Evolutionary conservation across 2,329 filamentous ascomycete genomes (phyloP).

Genomic region (Colletotrichum somersetense): DNA sequence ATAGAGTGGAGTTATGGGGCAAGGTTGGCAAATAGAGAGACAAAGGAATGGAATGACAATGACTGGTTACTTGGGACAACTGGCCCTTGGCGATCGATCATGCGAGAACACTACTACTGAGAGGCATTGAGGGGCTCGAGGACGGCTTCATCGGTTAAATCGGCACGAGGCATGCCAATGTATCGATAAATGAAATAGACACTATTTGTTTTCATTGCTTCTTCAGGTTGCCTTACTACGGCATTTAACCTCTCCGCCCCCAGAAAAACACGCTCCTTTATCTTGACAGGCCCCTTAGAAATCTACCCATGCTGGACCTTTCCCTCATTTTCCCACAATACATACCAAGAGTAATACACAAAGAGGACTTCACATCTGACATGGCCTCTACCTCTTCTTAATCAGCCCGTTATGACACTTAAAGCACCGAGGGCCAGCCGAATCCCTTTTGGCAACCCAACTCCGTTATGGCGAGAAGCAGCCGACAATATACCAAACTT

Average conservation of each 20-base stretch:
- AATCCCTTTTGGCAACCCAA: constrained; percentile 40
- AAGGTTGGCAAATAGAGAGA: not conserved
- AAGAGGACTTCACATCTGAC: constrained; percentile 19
- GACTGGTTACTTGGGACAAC: constrained; percentile 24
- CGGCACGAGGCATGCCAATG: not conserved
- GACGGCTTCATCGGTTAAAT: not conserved
- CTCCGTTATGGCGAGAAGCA: constrained; percentile 31
- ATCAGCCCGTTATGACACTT: constrained; percentile 29
- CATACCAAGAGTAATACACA: constrained; percentile 39
- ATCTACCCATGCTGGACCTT: constrained; percentile 30
- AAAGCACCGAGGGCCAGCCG: constrained; percentile 31
- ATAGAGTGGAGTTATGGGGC: constrained; percentile 47
- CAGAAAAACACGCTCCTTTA: constrained; percentile 36
- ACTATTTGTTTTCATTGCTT: constrained; percentile 40
- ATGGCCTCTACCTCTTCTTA: constrained; percentile 5
- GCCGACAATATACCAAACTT: constrained; percentile 27
- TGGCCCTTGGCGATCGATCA: constrained; percentile 1
- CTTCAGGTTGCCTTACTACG: constrained; percentile 34
- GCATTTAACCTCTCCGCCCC: constrained; percentile 32
- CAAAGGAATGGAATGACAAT: constrained; percentile 31
- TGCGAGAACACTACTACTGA: constrained; percentile 10
- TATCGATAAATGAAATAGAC: constrained; percentile 38
- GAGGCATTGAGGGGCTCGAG: not conserved
- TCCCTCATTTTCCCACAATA: constrained; percentile 33
- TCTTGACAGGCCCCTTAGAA: constrained; percentile 35